phyloP scores from a whole-genome alignment of 331 rosid species.

The Quercus lobata region DNA sequence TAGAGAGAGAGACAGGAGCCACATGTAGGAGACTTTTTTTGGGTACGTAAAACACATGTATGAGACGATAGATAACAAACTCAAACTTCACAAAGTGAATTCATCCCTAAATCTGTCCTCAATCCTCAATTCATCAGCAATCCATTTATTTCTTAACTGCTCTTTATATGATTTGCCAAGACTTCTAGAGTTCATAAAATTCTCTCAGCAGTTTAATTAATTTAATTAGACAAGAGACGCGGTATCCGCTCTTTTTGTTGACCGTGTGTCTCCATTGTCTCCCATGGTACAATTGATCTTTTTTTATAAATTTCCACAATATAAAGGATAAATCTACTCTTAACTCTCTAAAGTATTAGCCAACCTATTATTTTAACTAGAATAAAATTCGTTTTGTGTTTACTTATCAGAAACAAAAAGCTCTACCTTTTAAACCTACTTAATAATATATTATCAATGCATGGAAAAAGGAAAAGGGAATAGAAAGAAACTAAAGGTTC shows the following conservation, averaged over 20 bases:
- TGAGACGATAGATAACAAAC: background rate
- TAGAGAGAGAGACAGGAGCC: background rate
- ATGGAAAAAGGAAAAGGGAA: background rate
- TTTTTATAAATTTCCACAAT: too few relatives aligned
- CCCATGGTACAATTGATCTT: background rate
- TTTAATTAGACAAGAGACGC: too few relatives aligned
- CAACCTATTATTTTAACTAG: background rate
- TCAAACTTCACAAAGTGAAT: background rate
- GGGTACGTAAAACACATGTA: too few relatives aligned
- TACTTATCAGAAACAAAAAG: background rate
- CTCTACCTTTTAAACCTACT: background rate
- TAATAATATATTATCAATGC: background rate
- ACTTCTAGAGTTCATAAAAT: too few relatives aligned
- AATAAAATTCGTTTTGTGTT: background rate
- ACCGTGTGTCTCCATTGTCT: background rate
- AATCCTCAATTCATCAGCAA: background rate
- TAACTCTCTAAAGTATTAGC: background rate
- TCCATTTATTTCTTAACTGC: background rate
- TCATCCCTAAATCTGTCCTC: background rate
- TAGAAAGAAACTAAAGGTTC: background rate
- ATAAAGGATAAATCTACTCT: background rate
- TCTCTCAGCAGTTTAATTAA: too few relatives aligned
- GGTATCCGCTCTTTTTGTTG: too few relatives aligned
- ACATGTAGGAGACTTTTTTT: background rate
- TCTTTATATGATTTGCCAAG: too few relatives aligned